Base-by-base conservation (phyloP, 805 yeast genomes). In the Cyberlindnera japonica region DNA sequence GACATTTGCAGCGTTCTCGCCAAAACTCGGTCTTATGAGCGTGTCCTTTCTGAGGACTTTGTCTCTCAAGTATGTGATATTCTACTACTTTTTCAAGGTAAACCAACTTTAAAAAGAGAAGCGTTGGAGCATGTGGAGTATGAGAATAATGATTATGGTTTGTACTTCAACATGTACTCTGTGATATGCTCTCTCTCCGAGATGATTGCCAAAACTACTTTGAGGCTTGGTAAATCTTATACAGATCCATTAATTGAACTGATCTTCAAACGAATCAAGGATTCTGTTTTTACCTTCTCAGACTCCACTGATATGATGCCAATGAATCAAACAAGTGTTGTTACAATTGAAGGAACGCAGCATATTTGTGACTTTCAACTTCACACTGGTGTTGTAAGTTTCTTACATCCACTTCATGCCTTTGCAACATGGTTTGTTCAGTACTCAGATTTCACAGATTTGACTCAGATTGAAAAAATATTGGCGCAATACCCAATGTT, bases 41-140 rank as follows among this genome's bases (percentile, higher is more conserved):
- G 67, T 3, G 66, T 83, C 0, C 62, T 72, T 47, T 59, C 67
- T 3, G 55, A 63, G 3, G 61, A 66, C 22, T 71, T 81, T 17
- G 64, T 83, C 6, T 65, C 71, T 2, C 81, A 80, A 64, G 69
- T 83, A 1, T 73, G 85, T 32, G 87, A 83, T 47, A 69, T 87
- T 9, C 51, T 85, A 22, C 64, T 76, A 2, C 62, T 87, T 23
- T 84, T 88, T 52, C 93, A 88, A 59, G 90, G 95, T 3, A 71
- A 79, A 33, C 85, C 93, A 1, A 80, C 84, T 0, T 64, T 87
- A 52, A 74, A 71, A 45, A 71, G 98, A 44, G 96, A 88, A 54
- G 77, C 79, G 4, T 69, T 74, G 6, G 81, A 77, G 44, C 99
- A 91, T 59, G 89, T 91, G 9, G 96, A 90, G 57, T 93, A 84